These are phyloP conservation scores for Boeremia exigua DNA, from an alignment of 2,329 filamentous ascomycete species.

Conservation along the genomic window DNA sequence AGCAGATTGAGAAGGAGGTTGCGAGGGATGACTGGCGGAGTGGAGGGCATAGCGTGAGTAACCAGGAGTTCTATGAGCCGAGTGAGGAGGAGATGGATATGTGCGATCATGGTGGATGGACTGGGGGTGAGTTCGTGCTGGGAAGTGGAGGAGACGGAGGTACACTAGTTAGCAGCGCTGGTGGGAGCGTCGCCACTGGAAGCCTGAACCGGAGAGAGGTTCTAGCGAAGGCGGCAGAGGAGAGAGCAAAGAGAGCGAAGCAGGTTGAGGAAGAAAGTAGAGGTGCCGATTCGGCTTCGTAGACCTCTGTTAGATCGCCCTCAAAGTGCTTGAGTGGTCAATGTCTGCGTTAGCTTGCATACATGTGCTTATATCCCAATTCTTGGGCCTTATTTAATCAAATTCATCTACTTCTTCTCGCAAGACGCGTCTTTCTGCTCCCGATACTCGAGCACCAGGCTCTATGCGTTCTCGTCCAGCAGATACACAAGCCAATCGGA, in stretches of 20 bases:
- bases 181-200: constrained; percentile 39
- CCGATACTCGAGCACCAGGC: too few relatives aligned
- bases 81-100: constrained; percentile 36
- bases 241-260: constrained; percentile 62
- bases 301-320: background rate
- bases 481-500: constrained; percentile 7
- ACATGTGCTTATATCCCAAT: constrained; percentile 5
- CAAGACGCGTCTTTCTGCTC: too few relatives aligned
- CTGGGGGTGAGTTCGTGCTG: constrained; percentile 49
- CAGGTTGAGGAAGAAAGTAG: constrained; percentile 49
- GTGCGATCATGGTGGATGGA: constrained; percentile 53
- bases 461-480: too few relatives aligned
- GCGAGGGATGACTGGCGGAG: constrained; percentile 77
- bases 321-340: background rate
- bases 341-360: background rate
- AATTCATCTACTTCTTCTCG: background rate
- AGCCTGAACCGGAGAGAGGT: constrained; percentile 74
- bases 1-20: constrained; percentile 86
- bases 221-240: constrained; percentile 75
- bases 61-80: constrained; percentile 44
- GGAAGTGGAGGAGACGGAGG: constrained; percentile 24
- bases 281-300: constrained; percentile 14
- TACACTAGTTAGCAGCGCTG: constrained; percentile 32
- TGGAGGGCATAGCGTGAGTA: constrained; percentile 60
- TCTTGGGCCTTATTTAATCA: background rate